Percentiles rank a stretch among this genome's conserved stretches.
Conservation (phyloP, 371 early-diverging fungal genomes). For the Cokeromyces recurvatus region DNA sequence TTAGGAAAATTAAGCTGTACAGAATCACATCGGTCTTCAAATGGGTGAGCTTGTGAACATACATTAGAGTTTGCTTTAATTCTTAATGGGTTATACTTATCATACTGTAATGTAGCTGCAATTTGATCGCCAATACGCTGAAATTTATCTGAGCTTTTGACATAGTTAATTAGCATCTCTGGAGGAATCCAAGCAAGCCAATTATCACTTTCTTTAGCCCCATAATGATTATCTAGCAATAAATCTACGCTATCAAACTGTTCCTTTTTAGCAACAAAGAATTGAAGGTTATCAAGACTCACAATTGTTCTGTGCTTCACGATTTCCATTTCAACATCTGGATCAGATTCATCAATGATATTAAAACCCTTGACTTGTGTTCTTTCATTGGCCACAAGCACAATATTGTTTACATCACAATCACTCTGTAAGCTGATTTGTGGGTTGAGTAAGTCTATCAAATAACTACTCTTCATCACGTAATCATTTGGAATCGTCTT, state of each 20-base stretch:
- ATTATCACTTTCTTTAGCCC: constrained; percentile 43
- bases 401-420: constrained; percentile 40
- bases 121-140: constrained; percentile 72
- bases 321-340: constrained; percentile 48
- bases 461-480: constrained; percentile 53
- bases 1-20: constrained; percentile 65
- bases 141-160: constrained; percentile 51
- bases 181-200: constrained; percentile 89
- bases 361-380: constrained; percentile 60
- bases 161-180: constrained; percentile 70
- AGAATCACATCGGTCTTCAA: constrained; percentile 56
- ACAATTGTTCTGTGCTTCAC: constrained; percentile 72
- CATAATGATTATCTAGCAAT: constrained; percentile 45
- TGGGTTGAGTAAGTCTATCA: constrained; percentile 67
- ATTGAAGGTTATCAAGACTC: constrained; percentile 75
- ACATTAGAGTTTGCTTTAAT: constrained; percentile 30
- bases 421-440: constrained; percentile 65
- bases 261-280: constrained; percentile 67
- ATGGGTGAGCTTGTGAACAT: constrained; percentile 32
- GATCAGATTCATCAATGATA: constrained; percentile 54
- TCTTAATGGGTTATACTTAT: constrained; percentile 77
- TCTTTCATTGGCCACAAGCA: constrained; percentile 61
- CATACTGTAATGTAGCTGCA: constrained; percentile 70
- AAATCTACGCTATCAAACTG: constrained; percentile 58
- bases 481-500: constrained; percentile 50